These are phyloP conservation scores for Fusarium buharicum DNA, from an alignment of 2,329 filamentous ascomycete species.

Conservation along the genomic window DNA sequence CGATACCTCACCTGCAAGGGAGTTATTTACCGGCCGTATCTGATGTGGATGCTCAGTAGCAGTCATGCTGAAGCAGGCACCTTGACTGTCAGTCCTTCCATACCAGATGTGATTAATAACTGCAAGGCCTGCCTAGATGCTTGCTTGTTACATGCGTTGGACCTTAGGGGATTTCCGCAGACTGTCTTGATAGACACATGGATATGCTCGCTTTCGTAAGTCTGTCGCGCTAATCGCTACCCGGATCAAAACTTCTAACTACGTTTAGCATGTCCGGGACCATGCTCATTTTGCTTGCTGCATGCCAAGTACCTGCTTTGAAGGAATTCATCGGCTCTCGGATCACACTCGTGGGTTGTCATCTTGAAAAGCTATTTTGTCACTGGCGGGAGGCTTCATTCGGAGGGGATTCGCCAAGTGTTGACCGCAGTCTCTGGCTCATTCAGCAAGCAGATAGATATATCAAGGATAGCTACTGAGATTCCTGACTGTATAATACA, in stretches of 20 bases:
- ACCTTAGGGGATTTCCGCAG: slow-evolving; percentile 59
- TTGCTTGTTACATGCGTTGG: slow-evolving; percentile 60
- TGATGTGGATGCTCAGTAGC: slow-evolving; percentile 61
- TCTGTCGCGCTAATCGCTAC: neutral
- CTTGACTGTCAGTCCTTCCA: slow-evolving; percentile 42
- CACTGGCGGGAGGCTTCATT: slow-evolving; percentile 56
- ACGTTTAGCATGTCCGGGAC: slow-evolving; percentile 57
- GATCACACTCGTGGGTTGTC: slow-evolving; percentile 53
- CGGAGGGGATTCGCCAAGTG: slow-evolving; percentile 56
- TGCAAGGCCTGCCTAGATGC: slow-evolving; percentile 60
- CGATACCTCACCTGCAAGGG: slow-evolving; percentile 63
- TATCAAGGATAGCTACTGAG: slow-evolving; percentile 49
- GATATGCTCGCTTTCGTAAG: slow-evolving; percentile 65
- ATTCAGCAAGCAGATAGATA: slow-evolving; percentile 58
- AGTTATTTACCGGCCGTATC: slow-evolving; percentile 63
- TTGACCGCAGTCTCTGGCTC: slow-evolving; percentile 58
- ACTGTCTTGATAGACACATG: slow-evolving; percentile 64
- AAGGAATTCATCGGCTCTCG: slow-evolving; percentile 53
- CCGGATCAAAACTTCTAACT: accelerated
- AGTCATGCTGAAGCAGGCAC: slow-evolving; percentile 42
- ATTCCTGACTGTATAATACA: neutral
- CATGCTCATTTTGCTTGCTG: slow-evolving; percentile 61
- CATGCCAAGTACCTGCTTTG: slow-evolving; percentile 53
- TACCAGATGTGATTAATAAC: slow-evolving; percentile 52
- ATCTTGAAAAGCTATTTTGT: slow-evolving; percentile 54